A percentile compares a stretch with the other conserved stretches of the same genome.
Conservation (phyloP, 768 basidiomycete species). For the Chalciporus pseudorubinellus region DNA sequence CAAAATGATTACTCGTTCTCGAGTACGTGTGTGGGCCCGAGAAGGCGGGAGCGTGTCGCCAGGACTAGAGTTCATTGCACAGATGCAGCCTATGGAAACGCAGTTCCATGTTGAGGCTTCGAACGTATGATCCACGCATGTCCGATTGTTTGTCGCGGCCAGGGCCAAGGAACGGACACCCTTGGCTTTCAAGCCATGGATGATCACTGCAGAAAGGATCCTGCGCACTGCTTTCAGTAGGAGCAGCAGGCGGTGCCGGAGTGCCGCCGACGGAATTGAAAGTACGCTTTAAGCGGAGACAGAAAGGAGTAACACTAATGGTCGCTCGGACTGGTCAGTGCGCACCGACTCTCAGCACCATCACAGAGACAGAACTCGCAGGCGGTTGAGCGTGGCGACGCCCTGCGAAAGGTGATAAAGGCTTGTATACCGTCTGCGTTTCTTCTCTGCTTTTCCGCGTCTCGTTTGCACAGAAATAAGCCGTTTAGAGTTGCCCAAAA, state of each 20-base stretch:
- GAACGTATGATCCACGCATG: neutral
- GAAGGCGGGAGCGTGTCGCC: neutral
- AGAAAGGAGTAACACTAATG: slow-evolving; percentile 24
- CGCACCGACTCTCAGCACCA: slow-evolving; percentile 38
- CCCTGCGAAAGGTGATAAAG: slow-evolving; percentile 40
- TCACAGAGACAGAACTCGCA: slow-evolving; percentile 40
- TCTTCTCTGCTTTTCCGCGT: slow-evolving; percentile 35
- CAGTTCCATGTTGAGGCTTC: neutral
- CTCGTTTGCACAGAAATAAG: slow-evolving; percentile 46
- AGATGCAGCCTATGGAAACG: neutral
- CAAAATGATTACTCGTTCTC: neutral
- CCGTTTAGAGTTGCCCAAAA: slow-evolving; percentile 42
- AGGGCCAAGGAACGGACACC: neutral
- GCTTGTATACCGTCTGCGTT: slow-evolving; percentile 38
- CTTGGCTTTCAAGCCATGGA: slow-evolving; percentile 18
- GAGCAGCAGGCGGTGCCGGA: slow-evolving; percentile 21
- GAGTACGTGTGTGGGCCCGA: neutral
- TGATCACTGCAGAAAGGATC: slow-evolving; percentile 20
- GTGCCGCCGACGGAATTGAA: slow-evolving; percentile 23
- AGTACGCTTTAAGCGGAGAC: slow-evolving; percentile 30
- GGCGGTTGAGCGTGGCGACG: slow-evolving; percentile 36
- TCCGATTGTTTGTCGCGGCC: neutral
- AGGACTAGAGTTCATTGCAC: slow-evolving; percentile 2
- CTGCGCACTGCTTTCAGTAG: slow-evolving; percentile 21
- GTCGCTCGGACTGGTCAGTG: slow-evolving; percentile 30